These are phyloP conservation scores for Moricandia moricandioides DNA, from an alignment of 345 rosid species.

Conservation along the genomic window DNA sequence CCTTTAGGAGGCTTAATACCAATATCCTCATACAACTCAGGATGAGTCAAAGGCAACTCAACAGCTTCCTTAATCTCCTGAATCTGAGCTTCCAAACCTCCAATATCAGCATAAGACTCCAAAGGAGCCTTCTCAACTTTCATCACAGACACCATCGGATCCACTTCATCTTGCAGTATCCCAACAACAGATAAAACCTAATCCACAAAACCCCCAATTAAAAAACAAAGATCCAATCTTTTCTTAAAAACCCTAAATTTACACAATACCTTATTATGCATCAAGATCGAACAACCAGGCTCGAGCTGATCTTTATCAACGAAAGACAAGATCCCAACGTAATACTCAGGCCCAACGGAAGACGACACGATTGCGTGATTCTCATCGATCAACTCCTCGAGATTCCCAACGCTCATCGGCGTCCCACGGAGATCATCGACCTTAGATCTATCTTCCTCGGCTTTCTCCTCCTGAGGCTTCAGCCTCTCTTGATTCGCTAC, in stretches of 20 bases:
- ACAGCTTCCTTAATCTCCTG: too few relatives aligned
- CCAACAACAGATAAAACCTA: too few relatives aligned
- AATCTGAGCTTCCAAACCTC: constrained; percentile 97
- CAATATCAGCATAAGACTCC: constrained; percentile 97
- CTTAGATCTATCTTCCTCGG: constrained; percentile 88
- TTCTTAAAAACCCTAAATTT: constrained; percentile 9
- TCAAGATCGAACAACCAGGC: constrained; percentile 93
- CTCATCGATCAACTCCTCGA: constrained; percentile 96
- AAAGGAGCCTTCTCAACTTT: constrained; percentile 99
- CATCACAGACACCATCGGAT: constrained; percentile 99
- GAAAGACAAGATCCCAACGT: constrained; percentile 82
- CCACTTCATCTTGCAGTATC: constrained; percentile 44
- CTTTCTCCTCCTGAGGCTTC: constrained; percentile 95
- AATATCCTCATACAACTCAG: constrained; percentile 95
- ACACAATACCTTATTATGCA: constrained; percentile 82
- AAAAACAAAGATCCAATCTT: neutral
- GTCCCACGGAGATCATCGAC: constrained; percentile 70
- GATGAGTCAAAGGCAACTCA: constrained; percentile 59
- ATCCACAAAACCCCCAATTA: too few relatives aligned
- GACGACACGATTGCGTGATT: constrained; percentile 93
- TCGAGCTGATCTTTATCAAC: constrained; percentile 97
- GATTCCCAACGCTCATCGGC: constrained; percentile 41
- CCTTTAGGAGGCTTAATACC: constrained; percentile 99
- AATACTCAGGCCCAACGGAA: constrained; percentile 93
- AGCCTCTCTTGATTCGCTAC: constrained; percentile 85